Conservation (phyloP, 345 rosid species). For the Combretum micranthum region DNA sequence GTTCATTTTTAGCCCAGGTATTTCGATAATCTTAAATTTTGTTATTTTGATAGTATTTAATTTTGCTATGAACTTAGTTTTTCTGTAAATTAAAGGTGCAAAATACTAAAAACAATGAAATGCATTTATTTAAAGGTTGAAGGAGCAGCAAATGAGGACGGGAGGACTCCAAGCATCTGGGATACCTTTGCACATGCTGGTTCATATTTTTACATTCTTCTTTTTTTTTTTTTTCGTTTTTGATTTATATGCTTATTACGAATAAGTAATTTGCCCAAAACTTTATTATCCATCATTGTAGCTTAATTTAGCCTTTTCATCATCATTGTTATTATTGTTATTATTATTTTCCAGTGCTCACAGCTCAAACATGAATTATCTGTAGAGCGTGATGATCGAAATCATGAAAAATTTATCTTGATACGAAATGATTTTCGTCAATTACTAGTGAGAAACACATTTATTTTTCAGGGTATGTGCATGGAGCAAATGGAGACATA, state of each 20-base stretch:
- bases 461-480: slow-evolving; percentile 21
- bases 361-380: too few species aligned
- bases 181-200: slow-evolving; percentile 44
- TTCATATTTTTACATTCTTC: slow-evolving; percentile 3
- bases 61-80: too few species aligned
- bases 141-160: slow-evolving; percentile 62
- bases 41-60: too few species aligned
- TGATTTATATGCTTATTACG: slow-evolving; percentile 7
- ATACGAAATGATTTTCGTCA: slow-evolving; percentile 4
- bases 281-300: too few species aligned
- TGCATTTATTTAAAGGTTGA: slow-evolving; percentile 27
- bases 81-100: too few species aligned
- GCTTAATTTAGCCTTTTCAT: too few species aligned
- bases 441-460: not conserved
- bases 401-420: not conserved
- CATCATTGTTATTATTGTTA: too few species aligned
- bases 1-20: too few species aligned
- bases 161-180: slow-evolving; percentile 56
- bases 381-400: too few species aligned
- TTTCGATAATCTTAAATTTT: too few species aligned
- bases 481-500: slow-evolving; percentile 35
- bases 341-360: too few species aligned
- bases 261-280: too few species aligned
- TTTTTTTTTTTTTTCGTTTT: slow-evolving; percentile 2
- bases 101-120: not conserved